A percentile compares a stretch with the other conserved stretches of the same genome.
Conservation (phyloP, 768 basidiomycete genomes). For the Pleurotus giganteus region DNA sequence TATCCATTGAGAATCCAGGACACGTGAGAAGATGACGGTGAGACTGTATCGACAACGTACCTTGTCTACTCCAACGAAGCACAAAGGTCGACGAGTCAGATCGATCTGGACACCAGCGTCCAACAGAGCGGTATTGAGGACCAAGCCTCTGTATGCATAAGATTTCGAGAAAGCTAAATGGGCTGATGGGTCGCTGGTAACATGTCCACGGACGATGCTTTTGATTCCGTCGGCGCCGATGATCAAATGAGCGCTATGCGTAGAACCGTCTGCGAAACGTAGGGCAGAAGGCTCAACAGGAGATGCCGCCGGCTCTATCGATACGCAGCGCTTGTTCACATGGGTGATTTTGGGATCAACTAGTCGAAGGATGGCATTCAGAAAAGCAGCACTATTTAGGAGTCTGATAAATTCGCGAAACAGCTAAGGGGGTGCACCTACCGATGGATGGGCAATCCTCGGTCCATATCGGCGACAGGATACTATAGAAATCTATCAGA, state of each 20-base stretch:
- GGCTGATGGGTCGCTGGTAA: slow-evolving; percentile 26
- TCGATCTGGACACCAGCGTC: slow-evolving; percentile 41
- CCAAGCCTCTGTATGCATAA: slow-evolving; percentile 47
- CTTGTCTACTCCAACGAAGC: slow-evolving; percentile 44
- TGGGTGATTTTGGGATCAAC: slow-evolving; percentile 40
- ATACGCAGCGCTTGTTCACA: slow-evolving; percentile 50
- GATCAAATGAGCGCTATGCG: slow-evolving; percentile 43
- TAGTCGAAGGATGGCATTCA: slow-evolving; percentile 44
- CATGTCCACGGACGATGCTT: slow-evolving; percentile 39
- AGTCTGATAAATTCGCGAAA: neutral
- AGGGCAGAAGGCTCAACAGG: slow-evolving; percentile 30
- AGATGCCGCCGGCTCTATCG: slow-evolving; percentile 21
- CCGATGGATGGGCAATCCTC: slow-evolving; percentile 47
- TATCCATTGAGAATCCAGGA: slow-evolving; percentile 16
- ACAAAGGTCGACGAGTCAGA: slow-evolving; percentile 31
- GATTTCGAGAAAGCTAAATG: slow-evolving; percentile 42
- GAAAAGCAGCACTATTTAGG: slow-evolving; percentile 42
- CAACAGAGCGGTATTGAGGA: slow-evolving; percentile 37
- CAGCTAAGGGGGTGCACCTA: slow-evolving; percentile 12
- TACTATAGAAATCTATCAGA: slow-evolving; percentile 24
- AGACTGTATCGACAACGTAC: slow-evolving; percentile 26
- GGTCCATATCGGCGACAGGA: slow-evolving; percentile 27
- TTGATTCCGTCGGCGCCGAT: slow-evolving; percentile 55
- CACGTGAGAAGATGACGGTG: neutral
- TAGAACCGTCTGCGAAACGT: slow-evolving; percentile 48